Percentiles rank a stretch among this genome's conserved stretches.
Evolutionary conservation across 179 eudicot genomes (phyloP).

Genomic region (Beta macrorhiza): DNA sequence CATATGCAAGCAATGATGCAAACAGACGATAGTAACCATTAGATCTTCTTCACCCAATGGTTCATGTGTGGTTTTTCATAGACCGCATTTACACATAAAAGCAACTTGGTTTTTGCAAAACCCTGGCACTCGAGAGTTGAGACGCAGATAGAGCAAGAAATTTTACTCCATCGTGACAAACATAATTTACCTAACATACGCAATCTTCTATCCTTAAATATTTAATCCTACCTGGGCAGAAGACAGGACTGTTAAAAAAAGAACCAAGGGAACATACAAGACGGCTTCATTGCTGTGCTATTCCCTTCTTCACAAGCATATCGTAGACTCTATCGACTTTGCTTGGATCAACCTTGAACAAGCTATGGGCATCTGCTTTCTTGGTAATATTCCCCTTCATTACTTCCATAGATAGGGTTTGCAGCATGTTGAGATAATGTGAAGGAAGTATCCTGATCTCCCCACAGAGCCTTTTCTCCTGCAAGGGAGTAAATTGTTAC

Average conservation of each 20-base stretch:
- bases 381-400: slow-evolving; percentile 60
- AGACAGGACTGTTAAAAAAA: not conserved
- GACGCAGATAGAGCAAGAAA: not conserved
- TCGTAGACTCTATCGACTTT: slow-evolving; percentile 89
- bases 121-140: not conserved
- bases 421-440: slow-evolving; percentile 74
- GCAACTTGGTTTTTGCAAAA: not conserved
- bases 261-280: slow-evolving; percentile 9
- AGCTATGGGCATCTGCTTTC: slow-evolving; percentile 69
- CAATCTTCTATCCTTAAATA: not conserved
- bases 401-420: slow-evolving; percentile 61
- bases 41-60: too few species aligned
- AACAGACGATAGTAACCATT: too few species aligned
- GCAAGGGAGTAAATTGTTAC: slow-evolving; percentile 11
- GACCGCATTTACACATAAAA: not conserved
- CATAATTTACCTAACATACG: not conserved
- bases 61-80: too few species aligned
- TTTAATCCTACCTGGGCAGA: not conserved
- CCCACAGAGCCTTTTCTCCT: slow-evolving; percentile 82
- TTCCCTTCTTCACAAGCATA: slow-evolving; percentile 78
- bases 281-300: slow-evolving; percentile 40
- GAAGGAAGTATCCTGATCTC: slow-evolving; percentile 82
- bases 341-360: slow-evolving; percentile 66
- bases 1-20: too few species aligned
- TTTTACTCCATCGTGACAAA: not conserved